phyloP scores from a whole-genome alignment of 2,329 filamentous ascomycete genomes.

The Calonectria honghensis region DNA sequence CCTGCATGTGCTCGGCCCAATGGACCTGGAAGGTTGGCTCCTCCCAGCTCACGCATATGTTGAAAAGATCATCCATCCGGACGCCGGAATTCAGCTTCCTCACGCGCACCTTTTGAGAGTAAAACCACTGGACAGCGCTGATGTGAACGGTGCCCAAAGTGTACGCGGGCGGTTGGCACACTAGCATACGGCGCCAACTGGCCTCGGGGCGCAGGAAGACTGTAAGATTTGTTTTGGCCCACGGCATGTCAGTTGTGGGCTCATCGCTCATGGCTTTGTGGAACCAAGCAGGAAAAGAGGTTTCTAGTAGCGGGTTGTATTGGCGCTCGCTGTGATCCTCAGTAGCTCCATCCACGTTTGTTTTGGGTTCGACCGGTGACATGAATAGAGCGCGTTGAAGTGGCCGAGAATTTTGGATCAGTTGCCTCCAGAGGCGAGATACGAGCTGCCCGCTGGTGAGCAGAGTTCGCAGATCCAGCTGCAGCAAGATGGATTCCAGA shows the following conservation, averaged over 20 bases:
- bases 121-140: background rate
- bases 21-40: background rate
- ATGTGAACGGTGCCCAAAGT: background rate
- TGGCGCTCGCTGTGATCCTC: background rate
- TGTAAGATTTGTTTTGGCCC: background rate
- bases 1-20: background rate
- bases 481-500: background rate
- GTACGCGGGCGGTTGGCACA: background rate
- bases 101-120: background rate
- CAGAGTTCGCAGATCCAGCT: background rate
- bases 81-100: background rate
- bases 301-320: background rate
- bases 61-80: background rate
- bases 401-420: background rate
- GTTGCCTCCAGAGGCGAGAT: background rate
- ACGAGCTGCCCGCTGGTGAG: background rate
- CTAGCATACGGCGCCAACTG: background rate
- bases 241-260: background rate
- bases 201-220: background rate
- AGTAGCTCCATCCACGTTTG: background rate
- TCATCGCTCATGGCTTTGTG: background rate
- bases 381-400: background rate
- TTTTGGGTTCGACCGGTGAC: background rate
- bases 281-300: background rate
- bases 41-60: background rate